Base-by-base conservation (phyloP, 129 eudicot genomes). In the Apium graveolens region DNA sequence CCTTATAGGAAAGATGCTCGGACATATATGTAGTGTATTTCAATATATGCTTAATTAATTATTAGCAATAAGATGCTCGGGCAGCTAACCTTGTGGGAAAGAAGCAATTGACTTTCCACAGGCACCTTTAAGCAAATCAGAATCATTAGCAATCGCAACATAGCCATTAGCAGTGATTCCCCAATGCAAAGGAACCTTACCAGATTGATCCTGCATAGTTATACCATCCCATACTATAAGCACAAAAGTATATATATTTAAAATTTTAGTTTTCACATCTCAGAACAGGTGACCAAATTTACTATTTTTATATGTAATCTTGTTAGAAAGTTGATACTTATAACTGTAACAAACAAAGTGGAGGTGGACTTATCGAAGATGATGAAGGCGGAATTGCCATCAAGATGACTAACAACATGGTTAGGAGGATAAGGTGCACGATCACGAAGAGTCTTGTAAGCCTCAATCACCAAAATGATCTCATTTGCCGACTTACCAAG, bases 21-120 rank as follows among this genome's bases (percentile, higher is more conserved):
- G n/a, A n/a, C n/a, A n/a, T n/a, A n/a, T n/a, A n/a, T n/a, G n/a
- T n/a, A n/a, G n/a, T n/a, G n/a, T n/a, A n/a, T n/a, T n/a, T n/a
- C n/a, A n/a, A n/a, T n/a, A n/a, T n/a, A n/a, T n/a, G n/a, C n/a
- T n/a, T n/a, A n/a, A n/a, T n/a, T n/a, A n/a, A n/a, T n/a, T n/a
- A n/a, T n/a, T n/a, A n/a, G n/a, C 3, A 20, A 24, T 3, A 41
- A 72, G 49, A 71, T 71, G 48, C 32, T 71, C 2, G 39, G 44
- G 11, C 53, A 29, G 32, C 42, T 60, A 39, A 94, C 98, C 98
- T 88, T 94, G 91, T 60, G 98, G 98, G 90, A 94, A 94, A 55
- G 93, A 90, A 78, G 98, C 98, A 74, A 94, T 97, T 14, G 98
- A 91, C 86, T 94, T 94, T 84, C 98, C 98, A 90, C 98, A 94